These are phyloP conservation scores for Leucoagaricus sp. DNA, from an alignment of 1,284 basidiomycete genomes.

Conservation along the genomic window DNA sequence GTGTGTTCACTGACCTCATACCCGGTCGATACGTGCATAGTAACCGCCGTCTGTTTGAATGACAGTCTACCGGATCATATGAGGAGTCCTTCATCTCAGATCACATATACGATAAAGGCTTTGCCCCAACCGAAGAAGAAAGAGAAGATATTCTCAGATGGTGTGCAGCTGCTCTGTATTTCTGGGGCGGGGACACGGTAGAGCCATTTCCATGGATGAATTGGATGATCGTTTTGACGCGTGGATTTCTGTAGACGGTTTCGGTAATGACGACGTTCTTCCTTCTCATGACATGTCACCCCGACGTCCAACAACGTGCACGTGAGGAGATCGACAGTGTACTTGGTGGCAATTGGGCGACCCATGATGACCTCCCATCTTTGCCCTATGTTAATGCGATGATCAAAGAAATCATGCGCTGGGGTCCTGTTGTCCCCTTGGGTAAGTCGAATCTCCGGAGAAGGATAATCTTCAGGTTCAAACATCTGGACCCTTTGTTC, in stretches of 20 bases:
- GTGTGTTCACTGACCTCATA: no score
- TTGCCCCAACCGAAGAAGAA: slow-evolving; percentile 23
- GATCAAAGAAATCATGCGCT: slow-evolving; percentile 17
- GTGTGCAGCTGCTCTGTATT: slow-evolving; percentile 36
- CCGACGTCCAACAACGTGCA: slow-evolving; percentile 33
- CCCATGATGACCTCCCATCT: slow-evolving; percentile 34
- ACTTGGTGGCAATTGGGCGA: slow-evolving; percentile 17
- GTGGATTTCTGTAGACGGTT: slow-evolving; percentile 33
- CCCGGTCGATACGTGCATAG: no score
- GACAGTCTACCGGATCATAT: slow-evolving; percentile 32
- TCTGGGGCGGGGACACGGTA: slow-evolving; percentile 50
- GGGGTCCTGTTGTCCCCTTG: slow-evolving; percentile 15
- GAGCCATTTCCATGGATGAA: not conserved
- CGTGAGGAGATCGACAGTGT: slow-evolving; percentile 25
- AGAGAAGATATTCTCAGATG: slow-evolving; percentile 34
- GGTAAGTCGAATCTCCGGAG: slow-evolving; percentile 17
- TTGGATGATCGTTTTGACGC: not conserved
- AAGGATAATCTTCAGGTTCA: no score
- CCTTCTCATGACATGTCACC: slow-evolving; percentile 38
- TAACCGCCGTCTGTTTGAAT: no score
- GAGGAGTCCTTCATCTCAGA: slow-evolving; percentile 38
- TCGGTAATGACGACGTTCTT: slow-evolving; percentile 41
- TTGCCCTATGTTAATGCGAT: slow-evolving; percentile 18
- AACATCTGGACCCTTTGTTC: not conserved
- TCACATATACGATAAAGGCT: slow-evolving; percentile 30